Evolutionary conservation across 495 filamentous ascomycete genomes (phyloP).

Genomic region (Hypoxylon fuscum): DNA sequence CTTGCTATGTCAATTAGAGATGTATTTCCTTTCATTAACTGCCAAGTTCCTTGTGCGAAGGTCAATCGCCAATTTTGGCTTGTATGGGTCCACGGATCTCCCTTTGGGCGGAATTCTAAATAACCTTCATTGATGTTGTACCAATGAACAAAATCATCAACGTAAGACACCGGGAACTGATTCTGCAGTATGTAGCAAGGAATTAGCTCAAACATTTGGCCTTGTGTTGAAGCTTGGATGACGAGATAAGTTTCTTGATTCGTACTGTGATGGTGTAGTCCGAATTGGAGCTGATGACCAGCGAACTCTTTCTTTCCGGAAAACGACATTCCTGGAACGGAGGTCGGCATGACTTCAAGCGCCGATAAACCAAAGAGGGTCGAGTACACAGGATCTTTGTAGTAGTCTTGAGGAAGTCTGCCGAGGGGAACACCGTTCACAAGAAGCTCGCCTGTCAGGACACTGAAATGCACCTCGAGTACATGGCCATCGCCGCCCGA

Average conservation of each 20-base stretch:
- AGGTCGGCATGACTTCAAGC: conserved; percentile 59
- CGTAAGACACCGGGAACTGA: conserved; percentile 58
- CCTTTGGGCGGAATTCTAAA: conserved; percentile 61
- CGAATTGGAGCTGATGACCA: no score
- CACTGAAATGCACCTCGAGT: conserved; percentile 58
- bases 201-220: conserved; percentile 54
- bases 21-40: conserved; percentile 3
- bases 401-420: conserved; percentile 59
- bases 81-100: conserved; percentile 52
- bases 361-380: conserved; percentile 50
- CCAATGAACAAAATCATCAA: conserved; percentile 66
- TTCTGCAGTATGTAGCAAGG: conserved; percentile 50
- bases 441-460: conserved; percentile 65
- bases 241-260: background rate
- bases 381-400: conserved; percentile 44
- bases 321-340: conserved; percentile 56
- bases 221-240: conserved; percentile 16
- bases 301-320: conserved; percentile 41
- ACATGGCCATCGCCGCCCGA: background rate
- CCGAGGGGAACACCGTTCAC: conserved; percentile 63
- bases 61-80: conserved; percentile 44
- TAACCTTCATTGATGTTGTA: conserved; percentile 45
- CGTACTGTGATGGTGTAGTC: no score
- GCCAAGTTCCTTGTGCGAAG: conserved; percentile 19
- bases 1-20: conserved; percentile 49